Base-by-base conservation (phyloP, 2,329 filamentous ascomycete species). In the Cladosporium sp. region DNA sequence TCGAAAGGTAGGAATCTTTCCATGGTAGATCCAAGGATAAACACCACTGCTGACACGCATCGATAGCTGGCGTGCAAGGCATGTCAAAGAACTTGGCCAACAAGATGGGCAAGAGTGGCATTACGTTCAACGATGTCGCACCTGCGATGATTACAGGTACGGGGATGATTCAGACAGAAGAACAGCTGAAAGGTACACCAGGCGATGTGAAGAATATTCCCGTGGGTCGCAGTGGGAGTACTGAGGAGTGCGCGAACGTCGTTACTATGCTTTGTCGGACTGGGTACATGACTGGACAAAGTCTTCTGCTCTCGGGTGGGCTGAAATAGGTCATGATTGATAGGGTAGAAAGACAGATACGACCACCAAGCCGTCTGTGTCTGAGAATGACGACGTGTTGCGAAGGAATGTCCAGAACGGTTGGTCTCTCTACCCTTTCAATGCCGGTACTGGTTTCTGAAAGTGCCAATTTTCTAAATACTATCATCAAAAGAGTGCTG, bases 51-150 rank as follows among this genome's bases (percentile, higher is more conserved):
- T 55, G 13, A 55, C 25, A 7, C 20, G 9, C 17, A 5, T 1
- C 17, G 17, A 19, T 19, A 55, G 66, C 64, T 9, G 85, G 84
- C 2, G 68, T 88, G 58, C 83, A 81, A 3, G 82, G 83, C 1
- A 79, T 88, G 78, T 85, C 85, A 77, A 83, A 80, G 66, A 87
- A 86, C 62, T 74, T 88, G 20, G 79, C 84, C 1, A 78, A 75
- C 3, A 83, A 83, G 58, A 77, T 87, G 42, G 84, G 83, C 2
- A 77, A 80, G 61, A 77, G 78, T 62, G 84, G 84, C 13, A 85
- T 88, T 63, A 86, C 84, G 7, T 83, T 87, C 58, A 88, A 88
- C 60, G 84, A 87, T 64, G 83, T 88, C n/a, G 83, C 84, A 12
- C 85, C 85, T 0, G 85, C 84, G 2, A 87, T 88, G 83, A 87